Evolutionary conservation across 1,284 basidiomycete genomes (phyloP), one percentile per base, ranked within the genome.

Genomic region (Tylopilus sp.): DNA sequence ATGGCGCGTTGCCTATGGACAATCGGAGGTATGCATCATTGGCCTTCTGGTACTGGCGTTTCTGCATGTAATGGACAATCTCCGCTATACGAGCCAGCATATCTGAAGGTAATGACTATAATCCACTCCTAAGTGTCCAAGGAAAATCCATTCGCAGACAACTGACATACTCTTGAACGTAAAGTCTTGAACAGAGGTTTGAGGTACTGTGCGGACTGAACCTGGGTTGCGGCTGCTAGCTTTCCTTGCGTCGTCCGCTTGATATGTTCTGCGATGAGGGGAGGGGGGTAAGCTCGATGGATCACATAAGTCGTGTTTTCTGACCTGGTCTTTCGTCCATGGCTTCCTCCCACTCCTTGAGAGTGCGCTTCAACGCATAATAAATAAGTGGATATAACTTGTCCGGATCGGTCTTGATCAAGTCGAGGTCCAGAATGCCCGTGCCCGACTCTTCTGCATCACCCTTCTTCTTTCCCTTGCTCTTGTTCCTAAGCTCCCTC

Each of bases 301-400:
- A 23, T 33, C 19, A 11, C 39, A 41, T 10, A 21, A 34, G 2
- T 25, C 2, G 41, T 29, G 46, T 28, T 28, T 19, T 16, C 47
- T 53, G 16, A 89, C 90, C 90, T 56, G 94, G 92, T 59, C 96
- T 77, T 52, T 92, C 86, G 48, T 91, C 91, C 82, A 99, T 89
- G 48, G 86, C 87, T 60, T 92, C 86, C 56, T 87, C 95, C 97
- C 97, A 99, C 63, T 99, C 97, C 62, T 92, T 92, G 50, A 99
- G 74, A 1, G 89, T 85, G 44, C 85, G 77, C 76, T 99, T 99
- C 54, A 99, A 74, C 2, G 94, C 93, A 68, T 96, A 95, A 68
- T 99, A 99, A 52, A 99, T 97, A 61, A 97, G 77, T 1, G 97
- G 97, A 66, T 99, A 98, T 21, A 99, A 75, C 70, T 91, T 97